A percentile compares a stretch with the other conserved stretches of the same genome.
Conservation (phyloP, 2,329 filamentous ascomycete species). For the Fusarium tupiense region DNA sequence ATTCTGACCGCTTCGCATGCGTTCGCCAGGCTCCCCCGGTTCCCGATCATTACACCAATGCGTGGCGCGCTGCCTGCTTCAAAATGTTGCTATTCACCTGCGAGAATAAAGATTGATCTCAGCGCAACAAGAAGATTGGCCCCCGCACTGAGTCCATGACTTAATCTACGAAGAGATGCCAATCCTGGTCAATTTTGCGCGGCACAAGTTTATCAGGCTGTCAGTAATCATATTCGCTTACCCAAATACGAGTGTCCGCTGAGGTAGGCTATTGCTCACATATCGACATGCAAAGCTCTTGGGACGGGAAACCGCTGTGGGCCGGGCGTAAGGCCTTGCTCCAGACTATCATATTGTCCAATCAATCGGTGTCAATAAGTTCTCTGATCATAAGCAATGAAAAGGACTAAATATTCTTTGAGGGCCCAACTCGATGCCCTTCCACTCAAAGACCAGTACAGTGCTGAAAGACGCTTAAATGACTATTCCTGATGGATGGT, state of each 20-base stretch:
- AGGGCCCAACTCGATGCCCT: neutral
- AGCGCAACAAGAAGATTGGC: no score
- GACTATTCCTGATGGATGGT: neutral
- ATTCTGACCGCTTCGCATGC: neutral
- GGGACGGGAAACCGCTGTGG: neutral
- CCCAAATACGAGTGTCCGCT: neutral
- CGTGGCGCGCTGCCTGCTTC: neutral
- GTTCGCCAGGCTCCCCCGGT: neutral
- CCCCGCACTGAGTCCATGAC: neutral
- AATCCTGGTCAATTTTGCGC: neutral
- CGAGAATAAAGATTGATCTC: neutral
- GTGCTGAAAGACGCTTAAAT: fast-evolving
- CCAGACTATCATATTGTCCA: neutral
- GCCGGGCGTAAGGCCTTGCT: fast-evolving
- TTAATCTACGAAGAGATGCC: neutral
- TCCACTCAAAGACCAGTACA: neutral
- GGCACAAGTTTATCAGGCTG: neutral
- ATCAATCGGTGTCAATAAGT: neutral
- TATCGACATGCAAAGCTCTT: neutral
- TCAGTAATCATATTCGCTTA: neutral
- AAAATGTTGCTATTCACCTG: neutral
- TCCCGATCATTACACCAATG: neutral
- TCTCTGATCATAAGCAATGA: neutral
- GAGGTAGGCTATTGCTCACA: neutral
- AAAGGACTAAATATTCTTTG: neutral